Base-by-base conservation (phyloP, 768 basidiomycete species). In the Serendipita indica region DNA sequence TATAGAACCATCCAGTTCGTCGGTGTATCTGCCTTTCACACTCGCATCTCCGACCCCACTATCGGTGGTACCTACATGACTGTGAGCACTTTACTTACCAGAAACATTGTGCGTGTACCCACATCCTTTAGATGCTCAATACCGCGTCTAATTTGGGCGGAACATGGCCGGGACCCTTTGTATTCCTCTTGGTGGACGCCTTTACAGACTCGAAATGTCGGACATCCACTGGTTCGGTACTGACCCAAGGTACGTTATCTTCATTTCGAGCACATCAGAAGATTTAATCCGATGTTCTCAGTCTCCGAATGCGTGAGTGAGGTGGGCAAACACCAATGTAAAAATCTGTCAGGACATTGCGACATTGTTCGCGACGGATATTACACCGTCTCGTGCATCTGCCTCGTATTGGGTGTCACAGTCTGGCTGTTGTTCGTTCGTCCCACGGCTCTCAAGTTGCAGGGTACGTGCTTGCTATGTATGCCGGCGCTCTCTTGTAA, bases 1-100 rank as follows among this genome's bases (percentile, higher is more conserved):
- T 30, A 28, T 60, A 94, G 94, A 45, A 97, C 94, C 3, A 84
- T 98, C n/a, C 94, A 99, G 70, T 99, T 98, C 67, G 94, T 97
- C 18, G 92, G 96, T 6, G 91, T 98, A 62, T 89, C 92, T n/a
- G 96, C 96, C 2, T 99, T 98, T 78, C 96, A 98, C 66, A 97
- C 92, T 2, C 81, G 86, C 58, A 83, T 99, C 34, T 91, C 96
- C 0, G 96, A 99, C 67, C 96, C 96, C 0, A 67, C 96, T 12
- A 96, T 99, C 57, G 96, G 96, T 28, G 96, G 96, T 56, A 99
- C 96, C 0, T 99, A 99, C 70, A 99, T 99, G 96, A 99, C 96
- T 12, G 93, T 92, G 65, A 62, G 82, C 72, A 30, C 7, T n/a
- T 27, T 46, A 33, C 27, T 30, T 13, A 22, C n/a, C 16, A 14